A percentile compares a stretch with the other conserved stretches of the same genome.
Conservation (phyloP, 352 stramenopile species). For the Aphanomyces cochlioides region DNA sequence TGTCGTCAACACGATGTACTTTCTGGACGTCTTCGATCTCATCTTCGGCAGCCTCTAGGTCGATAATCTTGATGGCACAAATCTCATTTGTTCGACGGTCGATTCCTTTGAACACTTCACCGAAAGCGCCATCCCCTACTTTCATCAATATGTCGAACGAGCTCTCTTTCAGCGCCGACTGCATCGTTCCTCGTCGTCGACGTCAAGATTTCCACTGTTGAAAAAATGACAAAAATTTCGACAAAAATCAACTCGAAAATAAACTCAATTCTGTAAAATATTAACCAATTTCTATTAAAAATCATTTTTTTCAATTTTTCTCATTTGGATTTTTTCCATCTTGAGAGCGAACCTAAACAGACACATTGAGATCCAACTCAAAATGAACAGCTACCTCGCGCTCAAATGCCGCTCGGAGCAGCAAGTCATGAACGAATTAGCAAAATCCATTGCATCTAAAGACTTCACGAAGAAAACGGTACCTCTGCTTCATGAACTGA, state of each 20-base stretch:
- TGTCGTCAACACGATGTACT: conserved; percentile 33
- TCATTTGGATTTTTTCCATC: too few species aligned
- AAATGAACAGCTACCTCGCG: conserved; percentile 68
- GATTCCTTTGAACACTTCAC: conserved; percentile 73
- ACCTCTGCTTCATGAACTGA: conserved; percentile 63
- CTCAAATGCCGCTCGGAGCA: conserved; percentile 74
- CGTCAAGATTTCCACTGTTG: too few species aligned
- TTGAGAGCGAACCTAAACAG: not conserved
- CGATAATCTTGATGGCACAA: conserved; percentile 81
- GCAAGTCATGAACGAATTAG: conserved; percentile 79
- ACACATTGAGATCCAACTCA: not conserved
- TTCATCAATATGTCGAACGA: conserved; percentile 73
- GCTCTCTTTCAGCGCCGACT: conserved; percentile 14
- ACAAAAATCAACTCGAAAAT: too few species aligned
- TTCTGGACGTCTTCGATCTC: conserved; percentile 86
- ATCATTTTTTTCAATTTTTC: not conserved
- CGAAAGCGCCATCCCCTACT: conserved; percentile 76
- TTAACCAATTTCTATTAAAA: too few species aligned
- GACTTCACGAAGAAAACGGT: conserved; percentile 67
- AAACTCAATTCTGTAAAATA: conserved; percentile 10
- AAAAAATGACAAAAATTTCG: too few species aligned
- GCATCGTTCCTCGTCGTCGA: not conserved
- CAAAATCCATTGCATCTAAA: conserved; percentile 51
- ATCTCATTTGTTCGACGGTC: conserved; percentile 66
- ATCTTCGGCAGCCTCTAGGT: conserved; percentile 75